Evolutionary conservation across 1,139 yeast species (phyloP), one percentile per base, ranked within the genome.

Genomic region (Kazachstania sp.): DNA sequence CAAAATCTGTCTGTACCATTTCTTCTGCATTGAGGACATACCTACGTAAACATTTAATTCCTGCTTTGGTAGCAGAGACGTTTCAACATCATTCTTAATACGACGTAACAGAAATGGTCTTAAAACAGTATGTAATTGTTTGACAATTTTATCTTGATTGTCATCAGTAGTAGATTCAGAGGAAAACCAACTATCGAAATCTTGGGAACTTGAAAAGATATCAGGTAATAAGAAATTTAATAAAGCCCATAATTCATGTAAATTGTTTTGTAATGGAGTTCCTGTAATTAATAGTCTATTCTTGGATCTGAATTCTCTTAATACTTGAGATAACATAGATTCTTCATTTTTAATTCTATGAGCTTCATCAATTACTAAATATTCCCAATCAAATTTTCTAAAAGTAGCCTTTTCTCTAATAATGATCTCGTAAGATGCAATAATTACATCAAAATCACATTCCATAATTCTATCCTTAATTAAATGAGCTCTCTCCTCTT

Each of bases 301-400:
- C 49, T 84, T 77, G 4, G 97, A 86, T 60, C 85, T 83, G 60
- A 92, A 88, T 44, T 87, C 71, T 54, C 97, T 78, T 48, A 92
- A 83, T 52, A 92, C 88, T 65, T 88, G 96, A 0, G 96, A 87
- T 49, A 92, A 72, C 48, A 94, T 79, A 45, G 94, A 81, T 60
- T 86, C 95, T 64, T 92, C 97, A 64, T 92, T 92, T 64, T 92
- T 92, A 63, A 92, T 90, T 62, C 97, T 77, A 64, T 92, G 98
- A 1, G 97, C 98, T 66, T 92, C 98, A 69, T 92, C 98, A 39
- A 92, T 90, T 26, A 92, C 79, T 48, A 92, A 81, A 63, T 90
- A 92, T 67, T 90, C 90, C 98, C 98, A 92, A 46, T 83, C 81
- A 54, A 92, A 73, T 62, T 87, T 87, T 60, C 83, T 84, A 55